Base-by-base conservation (phyloP, 1,284 basidiomycete species). In the Naganishia liquefaciens region DNA sequence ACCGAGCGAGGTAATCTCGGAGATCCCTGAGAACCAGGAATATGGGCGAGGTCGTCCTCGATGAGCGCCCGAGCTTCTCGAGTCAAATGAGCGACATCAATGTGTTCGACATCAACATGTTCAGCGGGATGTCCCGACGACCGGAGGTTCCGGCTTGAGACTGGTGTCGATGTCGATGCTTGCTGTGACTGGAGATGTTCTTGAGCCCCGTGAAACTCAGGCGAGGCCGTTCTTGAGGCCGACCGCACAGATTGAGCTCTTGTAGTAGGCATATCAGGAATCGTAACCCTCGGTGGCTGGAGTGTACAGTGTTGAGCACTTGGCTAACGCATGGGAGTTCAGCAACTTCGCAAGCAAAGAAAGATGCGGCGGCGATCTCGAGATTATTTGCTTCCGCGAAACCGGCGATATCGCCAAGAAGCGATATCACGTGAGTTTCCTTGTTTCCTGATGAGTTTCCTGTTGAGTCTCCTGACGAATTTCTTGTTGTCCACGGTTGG, bases 221-320 rank as follows among this genome's bases (percentile, higher is more conserved):
- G 57, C 10, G 57, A 60, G 23, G 57, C 57, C 21, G 57, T 60
- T 27, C 57, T 60, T n/a, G 57, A 60, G 13, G 57, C 30, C 21
- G 57, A 60, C 30, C 57, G 23, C 33, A 60, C 57, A 15, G 57
- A 60, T 27, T 60, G 57, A 42, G 57, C 57, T 60, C 57, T n/a
- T 5, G 55, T 58, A 10, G 57, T 60, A 2, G 57, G 54, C n/a
- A 23, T 39, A 42, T 6, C 27, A 27, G 9, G 27, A 44, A 25
- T 25, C 9, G 19, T 19, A 15, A 23, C 13, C 5, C 7, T 30
- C 25, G 7, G 15, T 33, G 21, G 19, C 6, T 17, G 2, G 5
- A 9, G 13, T 30, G 13, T n/a, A n/a, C n/a, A n/a, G n/a, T n/a
- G n/a, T n/a, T n/a, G n/a, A n/a, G n/a, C n/a, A n/a, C n/a, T 23